Evolutionary conservation across 1,284 basidiomycete species (phyloP), one percentile per base, ranked within the genome.

Genomic region (Tilletiopsis washingtonensis): DNA sequence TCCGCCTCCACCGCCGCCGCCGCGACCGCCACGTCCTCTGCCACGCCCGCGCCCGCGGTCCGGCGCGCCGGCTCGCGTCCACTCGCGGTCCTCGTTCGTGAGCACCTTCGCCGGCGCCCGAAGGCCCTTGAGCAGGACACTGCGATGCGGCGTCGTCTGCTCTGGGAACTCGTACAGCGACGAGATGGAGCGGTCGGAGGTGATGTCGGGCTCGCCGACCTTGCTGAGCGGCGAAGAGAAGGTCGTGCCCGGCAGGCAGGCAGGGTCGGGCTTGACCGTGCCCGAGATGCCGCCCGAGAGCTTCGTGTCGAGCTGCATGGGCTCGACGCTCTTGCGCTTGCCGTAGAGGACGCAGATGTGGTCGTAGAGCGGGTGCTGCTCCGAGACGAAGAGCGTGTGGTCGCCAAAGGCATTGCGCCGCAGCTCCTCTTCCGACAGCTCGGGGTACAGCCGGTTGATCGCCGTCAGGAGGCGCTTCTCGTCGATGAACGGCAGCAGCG

Each of bases 401-500:
- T 84, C 82, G 2, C 94, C 93, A 81, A 85, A 88, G 36, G 78
- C 79, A 74, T 99, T 98, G 42, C 94, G 79, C 43, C 79, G 78
- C 40, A 81, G 77, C 75, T 99, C 93, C 9, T 88, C 88, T 45
- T 88, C 85, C 1, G 80, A 81, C 38, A 99, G 78, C 38, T 82
- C 76, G 0, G 79, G 75, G 74, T 93, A 89, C 53, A 81, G 81
- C 23, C 80, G 77, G 15, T 78, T 81, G 82, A 99, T 88, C 2
- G 91, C 89, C 21, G 80, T 82, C 45, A 73, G 58, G 15, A 73
- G 49, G 17, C 91, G 81, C 54, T 80, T 81, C 73, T 86, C 81
- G 69, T 98, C 89, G 60, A 99, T 98, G 77, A 98, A 99, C 0
- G 94, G 91, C 20, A 99, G 77, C 2, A 98, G 78, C 0, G 91